Evolutionary conservation across 768 basidiomycete genomes (phyloP).

Genomic region (Leucogyrophana mollusca): DNA sequence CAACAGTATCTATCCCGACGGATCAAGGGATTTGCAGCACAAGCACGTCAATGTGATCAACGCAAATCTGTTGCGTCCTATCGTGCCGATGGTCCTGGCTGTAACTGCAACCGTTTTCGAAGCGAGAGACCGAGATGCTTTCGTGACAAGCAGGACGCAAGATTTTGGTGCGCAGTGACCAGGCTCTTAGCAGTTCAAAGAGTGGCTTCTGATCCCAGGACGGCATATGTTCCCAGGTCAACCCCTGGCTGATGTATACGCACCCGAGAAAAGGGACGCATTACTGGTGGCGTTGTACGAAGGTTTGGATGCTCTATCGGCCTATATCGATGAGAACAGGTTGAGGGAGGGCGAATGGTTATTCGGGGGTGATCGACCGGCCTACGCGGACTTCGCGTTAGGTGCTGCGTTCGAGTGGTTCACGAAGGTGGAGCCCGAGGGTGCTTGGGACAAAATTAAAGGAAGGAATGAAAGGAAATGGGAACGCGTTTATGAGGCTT

Average conservation of each 20-base stretch:
- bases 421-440: slow-evolving; percentile 21
- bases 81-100: background rate
- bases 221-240: too few relatives aligned
- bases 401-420: slow-evolving; percentile 26
- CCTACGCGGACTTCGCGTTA: background rate
- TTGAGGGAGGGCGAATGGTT: background rate
- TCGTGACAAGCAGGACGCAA: background rate
- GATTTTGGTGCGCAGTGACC: background rate
- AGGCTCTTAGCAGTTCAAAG: too few relatives aligned
- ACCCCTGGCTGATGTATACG: background rate
- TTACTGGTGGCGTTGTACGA: background rate
- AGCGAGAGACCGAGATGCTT: background rate
- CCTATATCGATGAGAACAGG: background rate
- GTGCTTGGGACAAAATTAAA: background rate
- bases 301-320: background rate
- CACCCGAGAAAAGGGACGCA: background rate
- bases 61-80: background rate
- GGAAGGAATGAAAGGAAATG: background rate
- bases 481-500: background rate
- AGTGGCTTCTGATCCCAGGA: background rate
- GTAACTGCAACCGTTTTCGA: background rate
- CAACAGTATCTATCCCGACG: background rate
- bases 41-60: background rate
- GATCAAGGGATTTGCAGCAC: background rate
- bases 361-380: background rate